Evolutionary conservation across 305 asterid species (phyloP), one percentile per base, ranked within the genome.

Genomic region (Fraxinus angustifolia): DNA sequence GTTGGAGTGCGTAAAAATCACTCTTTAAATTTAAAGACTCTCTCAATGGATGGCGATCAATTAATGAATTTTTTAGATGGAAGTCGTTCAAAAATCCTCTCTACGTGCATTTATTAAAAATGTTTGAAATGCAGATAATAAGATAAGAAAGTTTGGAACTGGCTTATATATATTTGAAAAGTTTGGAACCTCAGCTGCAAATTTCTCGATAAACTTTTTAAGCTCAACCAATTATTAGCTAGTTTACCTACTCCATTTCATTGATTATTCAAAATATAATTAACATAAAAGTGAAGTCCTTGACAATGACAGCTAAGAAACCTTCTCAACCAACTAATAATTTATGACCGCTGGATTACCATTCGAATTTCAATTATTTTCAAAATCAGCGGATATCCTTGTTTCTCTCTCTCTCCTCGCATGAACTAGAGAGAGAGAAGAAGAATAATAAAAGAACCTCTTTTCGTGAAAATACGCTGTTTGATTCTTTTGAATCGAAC

Each of bases 321-420:
- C 23, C 62, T 53, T 53, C 10, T 53, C 62, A 53, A 53, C 65
- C 2, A 53, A 53, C 65, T 2, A 1, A 33, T 70, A 70, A 31
- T 70, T 68, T 30, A 0, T 70, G 21, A 31, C 23, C 42, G 14
- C 12, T 70, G 45, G 75, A 70, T 70, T 67, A 28, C 42, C 14
- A 70, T 16, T 8, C 42, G n/a, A 16, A 67, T 80, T 80, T 68
- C 83, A 78, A 83, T 30, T 76, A 38, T 75, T 84, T 77, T 76
- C 83, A 45, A 26, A 77, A 17, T 56, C 40, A 38, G 78, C 85
- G 90, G 90, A 70, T 79, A 78, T 80, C 87, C 86, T 48, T 23
- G 21, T 40, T 82, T 73, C 85, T 82, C 81, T 88, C 88, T 88
- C 88, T 70, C 42, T 75, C 82, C 82, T 78, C 75, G 7, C 72